Evolutionary conservation across 331 rosid genomes (phyloP).

Genomic region (Quercus lobata): DNA sequence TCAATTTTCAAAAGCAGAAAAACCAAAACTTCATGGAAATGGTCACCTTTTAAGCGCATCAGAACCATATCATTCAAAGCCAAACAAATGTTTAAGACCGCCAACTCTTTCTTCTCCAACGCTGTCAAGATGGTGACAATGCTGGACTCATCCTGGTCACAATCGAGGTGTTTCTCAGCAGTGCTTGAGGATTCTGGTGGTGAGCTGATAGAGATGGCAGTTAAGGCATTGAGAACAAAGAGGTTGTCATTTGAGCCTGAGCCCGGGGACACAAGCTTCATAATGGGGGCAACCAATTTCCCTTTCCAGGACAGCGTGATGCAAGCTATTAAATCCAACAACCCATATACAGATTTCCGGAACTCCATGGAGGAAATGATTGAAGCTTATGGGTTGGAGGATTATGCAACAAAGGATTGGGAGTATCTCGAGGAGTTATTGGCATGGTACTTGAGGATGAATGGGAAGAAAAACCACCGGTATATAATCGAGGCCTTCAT

Average conservation of each 20-base stretch:
- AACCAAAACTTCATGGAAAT: not conserved
- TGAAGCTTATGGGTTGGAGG: not conserved
- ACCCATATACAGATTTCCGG: slow-evolving; percentile 4
- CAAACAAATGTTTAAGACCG: not conserved
- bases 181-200: not conserved
- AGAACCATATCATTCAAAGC: not conserved
- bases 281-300: not conserved
- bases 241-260: not conserved
- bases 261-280: not conserved
- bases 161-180: not conserved
- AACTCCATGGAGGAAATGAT: slow-evolving; percentile 5
- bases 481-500: not conserved
- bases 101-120: not conserved
- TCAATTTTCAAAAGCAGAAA: not conserved
- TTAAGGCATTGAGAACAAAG: not conserved
- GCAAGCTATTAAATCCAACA: not conserved
- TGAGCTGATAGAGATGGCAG: not conserved
- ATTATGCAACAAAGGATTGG: not conserved
- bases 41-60: not conserved
- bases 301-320: not conserved
- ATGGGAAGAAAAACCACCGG: not conserved
- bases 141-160: not conserved
- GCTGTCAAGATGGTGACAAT: not conserved
- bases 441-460: slow-evolving; percentile 7
- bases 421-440: not conserved